These are phyloP conservation scores for Aspergillus sp. DNA, from an alignment of 2,329 filamentous ascomycete species.

Conservation along the genomic window DNA sequence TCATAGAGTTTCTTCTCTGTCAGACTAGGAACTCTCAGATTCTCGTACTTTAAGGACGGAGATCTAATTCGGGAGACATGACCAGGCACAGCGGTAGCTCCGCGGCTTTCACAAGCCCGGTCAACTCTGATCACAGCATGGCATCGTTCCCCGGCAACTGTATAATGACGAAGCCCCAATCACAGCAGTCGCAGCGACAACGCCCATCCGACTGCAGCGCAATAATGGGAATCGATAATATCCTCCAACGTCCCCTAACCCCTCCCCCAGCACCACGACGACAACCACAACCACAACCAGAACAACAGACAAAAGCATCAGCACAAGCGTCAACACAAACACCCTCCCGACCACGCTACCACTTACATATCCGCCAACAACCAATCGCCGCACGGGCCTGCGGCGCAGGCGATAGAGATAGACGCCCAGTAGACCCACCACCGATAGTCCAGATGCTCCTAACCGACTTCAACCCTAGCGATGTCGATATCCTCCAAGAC, in stretches of 20 bases:
- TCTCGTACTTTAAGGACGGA: neutral
- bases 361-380: conserved; percentile 41
- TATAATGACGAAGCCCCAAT: conserved; percentile 3
- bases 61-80: conserved; percentile 11
- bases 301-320: conserved; percentile 10
- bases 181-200: conserved; percentile 8
- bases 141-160: conserved; percentile 8
- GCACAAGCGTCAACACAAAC: conserved; percentile 11
- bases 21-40: neutral
- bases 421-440: conserved; percentile 42
- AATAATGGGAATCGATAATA: conserved; percentile 31
- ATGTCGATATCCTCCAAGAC: conserved; percentile 34
- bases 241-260: conserved; percentile 26
- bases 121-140: conserved; percentile 22
- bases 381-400: conserved; percentile 41
- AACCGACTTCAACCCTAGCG: conserved; percentile 37
- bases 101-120: conserved; percentile 22
- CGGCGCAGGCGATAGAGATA: conserved; percentile 41
- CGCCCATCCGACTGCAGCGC: conserved; percentile 19
- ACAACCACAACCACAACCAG: neutral
- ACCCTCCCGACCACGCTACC: conserved; percentile 23
- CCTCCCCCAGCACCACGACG: conserved; percentile 15
- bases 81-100: conserved; percentile 22
- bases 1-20: neutral
- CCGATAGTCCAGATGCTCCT: conserved; percentile 43